Conservation (phyloP, 2,329 filamentous ascomycete genomes). For the Aspergillus unguis region DNA sequence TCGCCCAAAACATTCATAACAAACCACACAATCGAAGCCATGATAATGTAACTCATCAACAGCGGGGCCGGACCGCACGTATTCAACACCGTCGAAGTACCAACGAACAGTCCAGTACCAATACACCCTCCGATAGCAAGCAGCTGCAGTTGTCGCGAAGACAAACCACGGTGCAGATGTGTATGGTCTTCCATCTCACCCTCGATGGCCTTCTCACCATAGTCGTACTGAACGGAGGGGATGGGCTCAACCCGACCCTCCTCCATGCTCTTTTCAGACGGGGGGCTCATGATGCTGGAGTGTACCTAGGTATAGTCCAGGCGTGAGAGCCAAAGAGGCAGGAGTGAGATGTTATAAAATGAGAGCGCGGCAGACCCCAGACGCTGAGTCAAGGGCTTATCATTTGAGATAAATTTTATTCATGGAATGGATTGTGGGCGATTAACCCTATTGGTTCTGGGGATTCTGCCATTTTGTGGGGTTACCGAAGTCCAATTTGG, state of each 20-base stretch:
- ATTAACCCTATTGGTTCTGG: conserved; percentile 8
- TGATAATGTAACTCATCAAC: conserved; percentile 37
- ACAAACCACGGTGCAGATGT: conserved; percentile 33
- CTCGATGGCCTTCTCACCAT: conserved; percentile 12
- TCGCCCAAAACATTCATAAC: conserved; percentile 52
- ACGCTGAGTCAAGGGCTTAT: conserved; percentile 13
- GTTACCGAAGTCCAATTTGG: conserved; percentile 1
- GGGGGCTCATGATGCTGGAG: conserved; percentile 9
- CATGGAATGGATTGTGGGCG: conserved; percentile 5
- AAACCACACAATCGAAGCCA: conserved; percentile 38
- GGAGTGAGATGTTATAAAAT: not conserved
- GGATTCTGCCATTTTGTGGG: not conserved
- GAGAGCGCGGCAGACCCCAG: not conserved
- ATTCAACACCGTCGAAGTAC: conserved; percentile 47
- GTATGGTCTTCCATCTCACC: conserved; percentile 9
- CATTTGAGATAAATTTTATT: conserved; percentile 12
- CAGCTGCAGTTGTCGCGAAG: conserved; percentile 40
- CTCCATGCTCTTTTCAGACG: conserved; percentile 10
- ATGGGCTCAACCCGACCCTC: conserved; percentile 7
- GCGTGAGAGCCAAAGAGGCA: not conserved
- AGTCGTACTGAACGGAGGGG: conserved; percentile 1
- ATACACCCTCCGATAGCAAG: conserved; percentile 42
- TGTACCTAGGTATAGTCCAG: not conserved
- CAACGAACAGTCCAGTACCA: conserved; percentile 53
- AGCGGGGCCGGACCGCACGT: conserved; percentile 46